Evolutionary conservation across 1,284 basidiomycete genomes (phyloP).

Genomic region (Jaminaea rosea): DNA sequence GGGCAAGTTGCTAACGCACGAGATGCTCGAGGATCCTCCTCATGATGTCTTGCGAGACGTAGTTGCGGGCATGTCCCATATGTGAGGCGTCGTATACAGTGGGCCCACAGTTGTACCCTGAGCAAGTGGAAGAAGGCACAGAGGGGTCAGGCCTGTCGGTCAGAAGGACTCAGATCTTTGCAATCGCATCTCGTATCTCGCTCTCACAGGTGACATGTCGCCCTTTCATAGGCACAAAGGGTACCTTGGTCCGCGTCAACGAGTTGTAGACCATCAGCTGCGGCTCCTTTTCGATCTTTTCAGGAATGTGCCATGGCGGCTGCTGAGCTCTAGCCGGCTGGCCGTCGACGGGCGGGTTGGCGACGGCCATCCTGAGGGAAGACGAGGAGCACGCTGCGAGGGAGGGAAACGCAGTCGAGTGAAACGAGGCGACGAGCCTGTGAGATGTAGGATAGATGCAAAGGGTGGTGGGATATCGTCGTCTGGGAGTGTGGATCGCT

Average conservation of each 20-base stretch:
- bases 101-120: slow-evolving; percentile 97
- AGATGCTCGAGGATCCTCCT: slow-evolving; percentile 93
- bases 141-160: no score
- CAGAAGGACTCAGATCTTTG: no score
- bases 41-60: slow-evolving; percentile 93
- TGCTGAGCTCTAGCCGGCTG: slow-evolving; percentile 3
- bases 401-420: no score
- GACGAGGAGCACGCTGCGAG: no score
- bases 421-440: no score
- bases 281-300: slow-evolving; percentile 34
- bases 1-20: no score
- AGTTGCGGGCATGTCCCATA: slow-evolving; percentile 98
- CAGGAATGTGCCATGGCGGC: slow-evolving; percentile 5
- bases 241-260: slow-evolving; percentile 70
- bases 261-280: slow-evolving; percentile 83
- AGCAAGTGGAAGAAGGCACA: no score
- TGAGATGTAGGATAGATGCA: no score
- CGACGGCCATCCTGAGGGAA: no score
- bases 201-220: slow-evolving; percentile 91
- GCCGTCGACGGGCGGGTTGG: neutral
- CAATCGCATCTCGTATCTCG: no score
- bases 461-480: no score
- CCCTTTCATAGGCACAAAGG: slow-evolving; percentile 68
- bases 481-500: no score
- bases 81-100: slow-evolving; percentile 98